A percentile compares a stretch with the other conserved stretches of the same genome.
Evolutionary conservation across 352 stramenopile species (phyloP).

Genomic region (Phytophthora capsici): DNA sequence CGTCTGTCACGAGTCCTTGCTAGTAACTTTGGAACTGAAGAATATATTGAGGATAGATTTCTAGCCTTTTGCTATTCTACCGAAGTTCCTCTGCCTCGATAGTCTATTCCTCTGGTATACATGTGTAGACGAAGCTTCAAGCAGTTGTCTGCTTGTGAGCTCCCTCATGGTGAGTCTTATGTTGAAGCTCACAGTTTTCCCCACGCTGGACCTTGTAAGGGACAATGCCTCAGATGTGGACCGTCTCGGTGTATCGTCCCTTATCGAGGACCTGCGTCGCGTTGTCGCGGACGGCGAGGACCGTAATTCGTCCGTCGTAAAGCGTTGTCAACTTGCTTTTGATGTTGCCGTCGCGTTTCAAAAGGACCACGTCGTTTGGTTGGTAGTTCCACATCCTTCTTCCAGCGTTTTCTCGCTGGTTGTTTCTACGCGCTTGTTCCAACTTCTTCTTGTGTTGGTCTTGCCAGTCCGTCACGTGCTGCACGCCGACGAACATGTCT

Average conservation of each 20-base stretch:
- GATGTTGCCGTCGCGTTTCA: neutral
- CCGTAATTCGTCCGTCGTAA: neutral
- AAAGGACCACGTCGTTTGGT: neutral
- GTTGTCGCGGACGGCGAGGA: neutral
- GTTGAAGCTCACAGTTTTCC: neutral
- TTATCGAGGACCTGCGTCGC: neutral
- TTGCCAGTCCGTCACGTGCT: neutral
- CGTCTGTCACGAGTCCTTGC: neutral
- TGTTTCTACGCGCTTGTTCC: neutral
- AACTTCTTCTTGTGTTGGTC: neutral
- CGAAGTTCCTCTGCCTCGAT: neutral
- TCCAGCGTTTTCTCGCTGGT: neutral
- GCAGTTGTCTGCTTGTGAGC: neutral
- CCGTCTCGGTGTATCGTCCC: neutral
- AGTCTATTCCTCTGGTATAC: neutral
- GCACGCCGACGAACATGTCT: slow-evolving; percentile 4
- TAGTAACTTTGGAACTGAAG: neutral
- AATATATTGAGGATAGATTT: no score
- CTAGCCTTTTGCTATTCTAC: neutral
- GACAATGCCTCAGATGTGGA: neutral
- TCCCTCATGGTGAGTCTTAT: neutral
- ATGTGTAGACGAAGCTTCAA: neutral
- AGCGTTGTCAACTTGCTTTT: neutral
- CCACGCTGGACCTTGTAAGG: neutral
- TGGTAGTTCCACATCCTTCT: neutral